Percentiles rank a stretch among this genome's conserved stretches.
Evolutionary conservation across 169 alveolate genomes (phyloP).

Genomic region (Plasmodium inui): DNA sequence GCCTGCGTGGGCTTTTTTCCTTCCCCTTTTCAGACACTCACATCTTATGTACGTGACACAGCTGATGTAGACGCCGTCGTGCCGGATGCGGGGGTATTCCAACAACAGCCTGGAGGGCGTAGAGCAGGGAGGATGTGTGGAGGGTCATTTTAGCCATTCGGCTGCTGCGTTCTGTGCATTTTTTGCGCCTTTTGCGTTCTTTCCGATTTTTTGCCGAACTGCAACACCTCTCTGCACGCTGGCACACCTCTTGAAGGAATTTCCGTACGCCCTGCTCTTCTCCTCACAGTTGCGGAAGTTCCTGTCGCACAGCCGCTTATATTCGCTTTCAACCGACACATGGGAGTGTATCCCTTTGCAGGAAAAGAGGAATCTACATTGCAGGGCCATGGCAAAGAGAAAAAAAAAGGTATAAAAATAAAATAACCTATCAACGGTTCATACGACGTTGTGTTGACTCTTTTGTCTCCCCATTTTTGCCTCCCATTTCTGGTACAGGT

Average conservation of each 20-base stretch:
- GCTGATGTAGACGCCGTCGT: conserved; percentile 66
- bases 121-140: background rate
- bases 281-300: conserved; percentile 38
- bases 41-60: conserved; percentile 61
- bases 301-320: conserved; percentile 27
- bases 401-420: conserved; percentile 11
- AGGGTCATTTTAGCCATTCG: background rate
- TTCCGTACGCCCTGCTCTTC: conserved; percentile 26
- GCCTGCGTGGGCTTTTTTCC: background rate
- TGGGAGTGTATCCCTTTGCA: conserved; percentile 31
- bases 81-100: conserved; percentile 59
- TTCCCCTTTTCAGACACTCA: conserved; percentile 13
- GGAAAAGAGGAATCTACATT: conserved; percentile 20
- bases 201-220: background rate
- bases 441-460: background rate
- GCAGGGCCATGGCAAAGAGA: background rate
- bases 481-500: background rate
- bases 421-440: background rate
- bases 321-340: conserved; percentile 46
- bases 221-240: background rate
- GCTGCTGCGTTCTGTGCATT: background rate
- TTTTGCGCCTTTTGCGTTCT: background rate
- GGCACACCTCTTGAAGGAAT: conserved; percentile 48
- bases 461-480: background rate
- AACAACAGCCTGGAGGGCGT: conserved; percentile 26